A percentile compares a stretch with the other conserved stretches of the same genome.
Conservation (phyloP, 192 early-diverging fungal species). For the Linnemannia hyalina region DNA sequence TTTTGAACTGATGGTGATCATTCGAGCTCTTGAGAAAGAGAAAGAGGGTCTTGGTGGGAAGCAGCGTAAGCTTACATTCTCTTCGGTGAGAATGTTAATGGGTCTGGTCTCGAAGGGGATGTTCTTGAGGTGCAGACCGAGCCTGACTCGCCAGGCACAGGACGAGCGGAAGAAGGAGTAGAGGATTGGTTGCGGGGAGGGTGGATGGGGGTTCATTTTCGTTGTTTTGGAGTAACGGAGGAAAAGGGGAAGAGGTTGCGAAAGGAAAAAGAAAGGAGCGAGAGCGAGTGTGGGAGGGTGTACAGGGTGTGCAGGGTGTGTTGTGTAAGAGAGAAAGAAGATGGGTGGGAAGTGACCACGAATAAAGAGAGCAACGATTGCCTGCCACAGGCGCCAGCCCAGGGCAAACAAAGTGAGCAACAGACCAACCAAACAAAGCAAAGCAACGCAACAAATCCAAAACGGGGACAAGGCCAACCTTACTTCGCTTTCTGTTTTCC, state of each 20-base stretch:
- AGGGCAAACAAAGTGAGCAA: too few relatives aligned
- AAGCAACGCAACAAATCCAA: not conserved
- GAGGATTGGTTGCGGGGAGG: constrained; percentile 62
- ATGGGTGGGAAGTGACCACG: not conserved
- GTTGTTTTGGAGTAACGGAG: not conserved
- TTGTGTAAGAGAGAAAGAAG: not conserved
- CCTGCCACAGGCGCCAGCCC: too few relatives aligned
- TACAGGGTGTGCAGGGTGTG: too few relatives aligned
- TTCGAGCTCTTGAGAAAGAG: too few relatives aligned
- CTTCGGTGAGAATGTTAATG: constrained; percentile 80
- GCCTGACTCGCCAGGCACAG: constrained; percentile 79
- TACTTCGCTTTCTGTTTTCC: too few relatives aligned
- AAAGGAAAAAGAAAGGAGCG: not conserved
- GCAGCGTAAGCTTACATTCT: constrained; percentile 64
- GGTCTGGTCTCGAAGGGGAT: constrained; percentile 72
- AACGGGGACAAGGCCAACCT: not conserved
- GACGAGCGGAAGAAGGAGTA: constrained; percentile 85
- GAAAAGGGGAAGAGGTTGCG: not conserved
- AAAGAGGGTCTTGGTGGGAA: not conserved
- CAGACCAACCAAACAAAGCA: too few relatives aligned
- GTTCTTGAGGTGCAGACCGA: constrained; percentile 79
- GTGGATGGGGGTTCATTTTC: not conserved
- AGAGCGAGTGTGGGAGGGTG: too few relatives aligned
- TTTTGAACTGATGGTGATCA: not conserved
- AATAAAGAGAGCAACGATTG: not conserved